Evolutionary conservation across 108 stramenopile species (phyloP).

Genomic region (Cyclotella baltica): DNA sequence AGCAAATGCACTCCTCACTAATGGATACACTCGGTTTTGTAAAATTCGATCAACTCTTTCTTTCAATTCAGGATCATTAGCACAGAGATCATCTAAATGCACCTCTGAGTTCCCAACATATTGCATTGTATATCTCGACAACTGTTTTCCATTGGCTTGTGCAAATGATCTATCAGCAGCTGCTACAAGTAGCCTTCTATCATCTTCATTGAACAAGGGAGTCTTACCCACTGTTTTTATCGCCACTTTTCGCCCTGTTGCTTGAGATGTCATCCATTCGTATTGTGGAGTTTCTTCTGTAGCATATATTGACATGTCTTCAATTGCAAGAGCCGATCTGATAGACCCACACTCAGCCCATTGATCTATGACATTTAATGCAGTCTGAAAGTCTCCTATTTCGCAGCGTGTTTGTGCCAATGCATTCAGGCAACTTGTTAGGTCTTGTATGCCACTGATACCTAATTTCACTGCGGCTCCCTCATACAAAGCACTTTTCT

Average conservation of each 20-base stretch:
- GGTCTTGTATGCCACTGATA: conserved; percentile 38
- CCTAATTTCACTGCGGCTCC: conserved; percentile 42
- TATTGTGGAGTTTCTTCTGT: conserved; percentile 24
- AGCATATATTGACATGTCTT: conserved; percentile 16
- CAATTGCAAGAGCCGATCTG: conserved; percentile 32
- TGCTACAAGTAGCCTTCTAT: conserved; percentile 33
- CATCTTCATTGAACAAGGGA: conserved; percentile 37
- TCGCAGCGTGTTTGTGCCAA: conserved; percentile 38
- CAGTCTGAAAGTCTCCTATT: conserved; percentile 47
- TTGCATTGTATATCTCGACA: conserved; percentile 51
- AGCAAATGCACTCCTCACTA: conserved; percentile 61
- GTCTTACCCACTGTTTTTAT: conserved; percentile 33
- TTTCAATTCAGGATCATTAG: conserved; percentile 33
- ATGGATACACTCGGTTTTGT: conserved; percentile 60
- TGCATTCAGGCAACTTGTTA: conserved; percentile 42
- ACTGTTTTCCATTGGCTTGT: conserved; percentile 38
- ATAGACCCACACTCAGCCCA: conserved; percentile 53
- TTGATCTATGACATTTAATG: conserved; percentile 33
- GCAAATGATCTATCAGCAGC: conserved; percentile 51
- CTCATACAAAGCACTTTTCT: conserved; percentile 40
- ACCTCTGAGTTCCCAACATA: conserved; percentile 52
- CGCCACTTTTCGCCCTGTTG: conserved; percentile 23
- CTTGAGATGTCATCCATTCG: conserved; percentile 39
- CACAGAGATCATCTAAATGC: conserved; percentile 49
- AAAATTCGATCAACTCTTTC: conserved; percentile 43